Evolutionary conservation across 495 filamentous ascomycete species (phyloP), one percentile per base, ranked within the genome.

Genomic region (Neurospora tetraspora): DNA sequence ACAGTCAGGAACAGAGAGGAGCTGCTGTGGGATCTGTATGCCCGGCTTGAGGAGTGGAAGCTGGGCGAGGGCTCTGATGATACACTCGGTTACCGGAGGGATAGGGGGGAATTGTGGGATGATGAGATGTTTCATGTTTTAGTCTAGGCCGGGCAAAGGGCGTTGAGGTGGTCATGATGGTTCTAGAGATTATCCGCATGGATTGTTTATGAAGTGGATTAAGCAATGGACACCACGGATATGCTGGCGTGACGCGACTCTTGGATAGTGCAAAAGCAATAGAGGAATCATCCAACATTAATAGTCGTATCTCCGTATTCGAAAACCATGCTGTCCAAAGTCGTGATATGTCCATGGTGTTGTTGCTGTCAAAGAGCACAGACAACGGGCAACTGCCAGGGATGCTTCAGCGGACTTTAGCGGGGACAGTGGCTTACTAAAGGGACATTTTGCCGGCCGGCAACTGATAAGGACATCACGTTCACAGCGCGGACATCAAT

Each of bases 41-140:
- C 39, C 5, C 70, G 74, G 74, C 69, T 78, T 18, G 71, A 36
- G 37, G 74, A 43, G 9, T 83, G 82, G 81, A 78, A 76, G 70
- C 40, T 80, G 68, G 70, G 72, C 14, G 37, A 16, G 14, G 34
- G 18, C 18, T 4, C 11, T 12, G 43, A 31, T 40, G 6, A 27
- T n/a, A 23, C 31, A 59, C 34, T 12, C 38, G 27, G 71, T 42
- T 42, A 4, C 3, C 4, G 18, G 34, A 34, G 70, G 39, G 69
- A 71, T n/a, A 23, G 2, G 47, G 18, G 7, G 36, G 61, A 1
- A 23, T 27, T 59, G 47, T 59, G 47, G 47, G 20, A 59, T 7
- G 47, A 59, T 27, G 20, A 27, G 11, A 59, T 7, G 47, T 59
- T 59, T 8, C 10, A 59, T 59, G 20, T 23, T 14, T 14, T 59